Base-by-base conservation (phyloP, 495 filamentous ascomycete genomes). In the Aspergillus hancockii region DNA sequence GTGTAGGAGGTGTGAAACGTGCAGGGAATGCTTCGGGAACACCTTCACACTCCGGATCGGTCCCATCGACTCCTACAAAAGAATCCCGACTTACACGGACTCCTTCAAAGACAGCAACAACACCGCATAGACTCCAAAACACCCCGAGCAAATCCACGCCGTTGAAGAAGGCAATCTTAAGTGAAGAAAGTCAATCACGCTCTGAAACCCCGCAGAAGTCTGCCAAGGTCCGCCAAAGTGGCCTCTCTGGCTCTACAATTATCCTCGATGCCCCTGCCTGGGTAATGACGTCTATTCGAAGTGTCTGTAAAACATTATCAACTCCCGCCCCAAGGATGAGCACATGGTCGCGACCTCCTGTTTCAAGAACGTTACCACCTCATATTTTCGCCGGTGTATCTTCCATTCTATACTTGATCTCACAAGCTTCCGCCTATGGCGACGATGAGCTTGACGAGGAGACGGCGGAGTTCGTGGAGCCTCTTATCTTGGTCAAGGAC, bases 361-460 rank as follows among this genome's bases (percentile, higher is more conserved):
- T 80, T 16, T 80, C 77, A 6, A 65, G 72, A 36, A 77, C 73
- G 0, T 57, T 86, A 51, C 69, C 80, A n/a, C 85, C 85, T 7
- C 87, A 91, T 69, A 79, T 91, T 0, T 82, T 83, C 59, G 78
- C 83, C 0, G 88, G 88, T 40, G 79, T 89, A 2, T 81, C 81
- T 9, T 81, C 82, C 8, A 75, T 87, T 38, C 70, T 86, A 36
- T 75, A 70, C 51, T 61, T 76, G 21, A 67, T 76, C n/a, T 70
- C 71, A 31, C 64, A 65, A 47, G 65, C 67, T 57, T 70, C 61
- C 1, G 41, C 57, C 16, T 70, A 70, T 32, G 57, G 69, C 19
- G 68, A 74, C 23, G 62, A 71, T 8, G 70, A 76, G 10, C 54
- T 72, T n/a, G 73, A 75, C 23, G 73, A 75, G 25, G 75, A 78